Evolutionary conservation across 2,329 filamentous ascomycete genomes (phyloP).

Genomic region (Alternaria atra): DNA sequence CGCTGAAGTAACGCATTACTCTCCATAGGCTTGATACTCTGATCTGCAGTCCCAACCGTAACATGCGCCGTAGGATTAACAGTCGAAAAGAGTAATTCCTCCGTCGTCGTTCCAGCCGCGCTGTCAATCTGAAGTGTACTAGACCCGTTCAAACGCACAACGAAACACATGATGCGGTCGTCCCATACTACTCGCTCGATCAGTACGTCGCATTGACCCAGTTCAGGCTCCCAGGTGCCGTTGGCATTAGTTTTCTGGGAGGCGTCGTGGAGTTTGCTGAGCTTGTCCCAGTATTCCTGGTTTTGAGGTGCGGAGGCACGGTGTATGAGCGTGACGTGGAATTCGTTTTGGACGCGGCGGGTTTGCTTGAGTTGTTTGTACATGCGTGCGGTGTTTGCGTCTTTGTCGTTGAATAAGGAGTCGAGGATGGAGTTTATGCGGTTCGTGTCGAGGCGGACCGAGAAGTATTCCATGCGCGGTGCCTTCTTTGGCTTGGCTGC

Average conservation of each 20-base stretch:
- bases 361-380: slow-evolving; percentile 78
- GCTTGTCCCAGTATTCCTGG: slow-evolving; percentile 78
- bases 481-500: slow-evolving; percentile 59
- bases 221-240: slow-evolving; percentile 57
- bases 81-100: slow-evolving; percentile 65
- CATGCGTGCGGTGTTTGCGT: slow-evolving; percentile 68
- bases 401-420: slow-evolving; percentile 69
- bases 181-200: slow-evolving; percentile 81
- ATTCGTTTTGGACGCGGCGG: slow-evolving; percentile 80
- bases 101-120: slow-evolving; percentile 50
- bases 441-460: slow-evolving; percentile 62
- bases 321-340: slow-evolving; percentile 95
- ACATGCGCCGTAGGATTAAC: slow-evolving; percentile 85
- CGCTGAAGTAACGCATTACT: slow-evolving; percentile 83
- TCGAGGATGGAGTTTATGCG: slow-evolving; percentile 70
- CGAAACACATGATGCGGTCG: slow-evolving; percentile 87
- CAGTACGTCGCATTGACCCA: slow-evolving; percentile 72
- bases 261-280: slow-evolving; percentile 65
- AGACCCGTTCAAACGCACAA: slow-evolving; percentile 67
- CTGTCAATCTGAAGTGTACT: slow-evolving; percentile 29
- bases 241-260: slow-evolving; percentile 44
- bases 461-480: slow-evolving; percentile 70
- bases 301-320: slow-evolving; percentile 68
- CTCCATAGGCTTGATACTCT: slow-evolving; percentile 86
- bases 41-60: slow-evolving; percentile 82